phyloP scores from a whole-genome alignment of 73 alveolate genomes.

The Stentor coeruleus region DNA sequence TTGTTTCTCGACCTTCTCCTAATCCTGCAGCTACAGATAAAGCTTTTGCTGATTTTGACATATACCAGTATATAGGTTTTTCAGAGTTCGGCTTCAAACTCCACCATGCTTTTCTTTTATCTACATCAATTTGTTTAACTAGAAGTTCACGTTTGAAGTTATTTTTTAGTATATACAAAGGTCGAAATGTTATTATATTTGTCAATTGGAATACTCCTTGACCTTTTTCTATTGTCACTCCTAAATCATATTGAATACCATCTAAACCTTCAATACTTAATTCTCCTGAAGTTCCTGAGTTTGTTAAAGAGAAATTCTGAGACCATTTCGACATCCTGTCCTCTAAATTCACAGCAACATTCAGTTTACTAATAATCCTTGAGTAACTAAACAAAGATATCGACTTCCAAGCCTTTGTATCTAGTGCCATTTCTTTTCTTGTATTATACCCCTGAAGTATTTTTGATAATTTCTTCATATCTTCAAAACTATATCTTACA shows the following conservation, averaged over 20 bases:
- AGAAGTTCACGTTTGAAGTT: background rate
- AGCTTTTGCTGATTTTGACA: background rate
- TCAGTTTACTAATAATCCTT: background rate
- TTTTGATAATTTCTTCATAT: background rate
- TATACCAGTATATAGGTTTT: background rate
- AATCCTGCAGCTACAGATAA: background rate
- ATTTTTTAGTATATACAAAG: conserved; percentile 1
- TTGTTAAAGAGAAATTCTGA: conserved; percentile 9
- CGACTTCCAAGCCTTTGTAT: background rate
- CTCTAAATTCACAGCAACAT: background rate
- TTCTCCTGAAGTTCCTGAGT: conserved; percentile 26
- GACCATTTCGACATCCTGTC: background rate
- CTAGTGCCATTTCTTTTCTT: background rate
- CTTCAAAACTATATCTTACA: background rate
- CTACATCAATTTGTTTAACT: background rate
- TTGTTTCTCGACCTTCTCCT: background rate
- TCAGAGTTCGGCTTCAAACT: background rate
- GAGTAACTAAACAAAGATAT: background rate
- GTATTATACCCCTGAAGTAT: background rate
- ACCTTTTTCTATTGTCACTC: conserved; percentile 28
- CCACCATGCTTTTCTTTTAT: background rate
- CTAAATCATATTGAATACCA: background rate
- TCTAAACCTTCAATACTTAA: background rate
- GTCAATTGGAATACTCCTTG: conserved; percentile 22
- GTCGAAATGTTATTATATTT: conserved; percentile 2